Evolutionary conservation across 75 land plant species (phyloP).

Genomic region (Picea glauca): DNA sequence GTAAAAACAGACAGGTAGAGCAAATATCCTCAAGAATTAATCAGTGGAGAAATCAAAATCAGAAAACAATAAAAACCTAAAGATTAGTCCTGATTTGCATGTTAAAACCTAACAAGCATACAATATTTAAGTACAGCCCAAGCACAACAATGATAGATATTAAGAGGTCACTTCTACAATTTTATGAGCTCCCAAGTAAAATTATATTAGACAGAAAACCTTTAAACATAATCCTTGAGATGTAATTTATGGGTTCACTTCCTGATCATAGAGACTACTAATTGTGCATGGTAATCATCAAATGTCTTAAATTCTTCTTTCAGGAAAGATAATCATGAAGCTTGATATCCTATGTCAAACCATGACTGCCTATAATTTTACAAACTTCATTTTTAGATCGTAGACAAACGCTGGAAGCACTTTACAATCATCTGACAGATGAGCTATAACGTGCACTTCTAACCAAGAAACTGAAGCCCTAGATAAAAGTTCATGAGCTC

Average conservation of each 20-base stretch:
- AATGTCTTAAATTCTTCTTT: background rate
- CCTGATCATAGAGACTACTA: background rate
- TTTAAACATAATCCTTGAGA: background rate
- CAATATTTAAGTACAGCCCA: background rate
- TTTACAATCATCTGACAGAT: too few species aligned
- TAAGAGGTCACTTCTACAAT: background rate
- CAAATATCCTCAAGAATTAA: background rate
- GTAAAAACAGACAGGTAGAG: background rate
- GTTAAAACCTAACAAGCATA: background rate
- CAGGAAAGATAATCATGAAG: background rate
- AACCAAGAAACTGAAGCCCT: background rate
- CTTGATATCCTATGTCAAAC: background rate
- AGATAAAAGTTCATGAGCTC: background rate
- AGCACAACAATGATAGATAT: background rate
- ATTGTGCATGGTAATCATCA: background rate
- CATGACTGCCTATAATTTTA: background rate
- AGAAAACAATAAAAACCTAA: background rate
- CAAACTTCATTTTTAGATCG: background rate
- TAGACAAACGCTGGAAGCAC: too few species aligned
- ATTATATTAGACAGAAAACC: background rate
- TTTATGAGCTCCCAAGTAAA: background rate
- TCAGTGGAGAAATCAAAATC: background rate
- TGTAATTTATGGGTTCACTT: background rate
- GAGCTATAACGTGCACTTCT: background rate
- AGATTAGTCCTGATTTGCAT: background rate